Base-by-base conservation (phyloP, 208 protist species). In the Polymyxa betae region DNA sequence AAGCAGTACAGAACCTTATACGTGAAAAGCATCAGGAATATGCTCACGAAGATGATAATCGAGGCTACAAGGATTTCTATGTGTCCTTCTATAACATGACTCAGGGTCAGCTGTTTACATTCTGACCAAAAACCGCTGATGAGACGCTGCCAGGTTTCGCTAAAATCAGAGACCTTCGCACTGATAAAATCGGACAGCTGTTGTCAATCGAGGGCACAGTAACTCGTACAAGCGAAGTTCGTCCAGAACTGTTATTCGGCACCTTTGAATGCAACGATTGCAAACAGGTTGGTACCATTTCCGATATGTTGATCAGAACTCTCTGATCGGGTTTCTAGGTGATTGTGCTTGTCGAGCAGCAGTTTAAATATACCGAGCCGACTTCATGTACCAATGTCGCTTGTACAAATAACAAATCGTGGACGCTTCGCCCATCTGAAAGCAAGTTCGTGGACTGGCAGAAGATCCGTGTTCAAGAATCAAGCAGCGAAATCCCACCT, bases 371-470 rank as follows among this genome's bases (percentile, higher is more conserved):
- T 95, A 99, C 98, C 0, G 97, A 97, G 90, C 66, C 88, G 40
- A 44, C 38, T 0, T 66, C 45, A 38, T 94, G 91, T 77, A 0
- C 52, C 16, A 91, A 89, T 45, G 44, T 45, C 32, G 52, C 90
- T 20, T 95, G 94, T 82, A 35, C 29, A 38, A 95, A 95, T 45
- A 91, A 87, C 35, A 82, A 78, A 0, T 52, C 89, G 54, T 96
- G 92, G 89, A 32, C n/a, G 20, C 89, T 96, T 0, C 0, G 94
- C 43, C 88, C 96, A 24, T 93, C 96, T 0, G 46, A 93, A 46
- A 97, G 95, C 0, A 90, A 88, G 45, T 99, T 99, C 93, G 94
- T 95, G 0, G 99, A 99, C 92, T 99, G 98, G 98, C 99, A 99
- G 94, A 97, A 98, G 72, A 93, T 99, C 72, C 94, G 97, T 10